phyloP scores from a whole-genome alignment of 129 eudicot species.

The Pseudognaphalium luteoalbum region DNA sequence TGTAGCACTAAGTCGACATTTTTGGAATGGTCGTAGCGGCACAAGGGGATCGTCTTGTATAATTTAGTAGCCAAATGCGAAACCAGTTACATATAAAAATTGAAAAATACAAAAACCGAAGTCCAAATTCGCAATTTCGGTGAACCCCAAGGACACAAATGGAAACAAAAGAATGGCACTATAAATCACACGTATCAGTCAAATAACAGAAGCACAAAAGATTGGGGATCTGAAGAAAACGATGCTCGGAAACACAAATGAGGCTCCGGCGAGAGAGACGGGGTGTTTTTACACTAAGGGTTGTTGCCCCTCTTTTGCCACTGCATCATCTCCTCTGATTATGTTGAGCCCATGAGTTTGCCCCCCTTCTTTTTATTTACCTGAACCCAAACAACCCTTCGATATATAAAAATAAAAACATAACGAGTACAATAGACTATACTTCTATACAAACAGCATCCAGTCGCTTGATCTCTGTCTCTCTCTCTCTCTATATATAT shows the following conservation, averaged over 20 bases:
- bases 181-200: not conserved
- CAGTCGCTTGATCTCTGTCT: not conserved
- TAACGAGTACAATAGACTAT: not conserved
- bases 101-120: no score
- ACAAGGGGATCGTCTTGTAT: no score
- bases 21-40: no score
- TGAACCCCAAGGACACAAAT: not conserved
- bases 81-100: no score
- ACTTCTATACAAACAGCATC: not conserved
- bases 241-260: slow-evolving; percentile 30
- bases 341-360: slow-evolving; percentile 22
- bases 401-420: not conserved
- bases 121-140: not conserved
- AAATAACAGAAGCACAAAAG: not conserved
- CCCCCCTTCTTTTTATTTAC: not conserved
- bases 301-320: slow-evolving; percentile 45
- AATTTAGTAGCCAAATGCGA: no score
- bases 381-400: slow-evolving; percentile 32
- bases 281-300: slow-evolving; percentile 30
- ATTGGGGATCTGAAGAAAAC: slow-evolving; percentile 26
- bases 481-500: slow-evolving; percentile 1
- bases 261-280: slow-evolving; percentile 39
- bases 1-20: no score
- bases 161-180: not conserved
- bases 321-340: not conserved